phyloP scores from a whole-genome alignment of 768 basidiomycete genomes.

The Serendipita indica region DNA sequence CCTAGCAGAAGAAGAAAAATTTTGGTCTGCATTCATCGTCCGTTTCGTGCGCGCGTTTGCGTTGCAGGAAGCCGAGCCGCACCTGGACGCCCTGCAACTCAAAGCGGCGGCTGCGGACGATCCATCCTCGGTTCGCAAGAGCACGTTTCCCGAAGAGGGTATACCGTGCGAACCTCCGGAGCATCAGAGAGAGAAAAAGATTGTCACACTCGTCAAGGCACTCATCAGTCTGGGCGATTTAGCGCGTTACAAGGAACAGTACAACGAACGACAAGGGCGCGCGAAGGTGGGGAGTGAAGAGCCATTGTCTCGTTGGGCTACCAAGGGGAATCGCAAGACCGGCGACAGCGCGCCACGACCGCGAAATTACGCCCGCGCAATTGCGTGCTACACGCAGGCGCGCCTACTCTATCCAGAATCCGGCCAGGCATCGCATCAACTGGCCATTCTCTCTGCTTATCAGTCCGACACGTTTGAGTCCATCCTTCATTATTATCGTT shows the following conservation, averaged over 20 bases:
- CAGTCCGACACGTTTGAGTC: slow-evolving; percentile 67
- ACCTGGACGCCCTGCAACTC: slow-evolving; percentile 45
- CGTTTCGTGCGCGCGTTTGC: slow-evolving; percentile 59
- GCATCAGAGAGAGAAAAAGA: slow-evolving; percentile 43
- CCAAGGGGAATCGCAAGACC: not conserved
- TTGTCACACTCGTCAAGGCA: slow-evolving; percentile 74
- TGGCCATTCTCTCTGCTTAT: slow-evolving; percentile 84
- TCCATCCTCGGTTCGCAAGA: slow-evolving; percentile 25
- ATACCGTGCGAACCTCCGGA: slow-evolving; percentile 24
- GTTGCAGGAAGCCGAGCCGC: slow-evolving; percentile 46
- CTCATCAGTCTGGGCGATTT: slow-evolving; percentile 90
- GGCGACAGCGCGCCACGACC: slow-evolving; percentile 30
- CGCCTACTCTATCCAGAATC: slow-evolving; percentile 68
- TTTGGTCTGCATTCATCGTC: slow-evolving; percentile 70
- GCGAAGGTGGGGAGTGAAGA: slow-evolving; percentile 37
- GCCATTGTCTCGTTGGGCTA: not conserved
- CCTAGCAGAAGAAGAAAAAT: slow-evolving; percentile 77
- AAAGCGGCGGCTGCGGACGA: slow-evolving; percentile 21
- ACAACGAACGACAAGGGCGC: slow-evolving; percentile 56
- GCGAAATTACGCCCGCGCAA: slow-evolving; percentile 59
- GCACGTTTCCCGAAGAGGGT: slow-evolving; percentile 31
- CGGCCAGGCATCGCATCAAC: slow-evolving; percentile 90
- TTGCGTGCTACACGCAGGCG: slow-evolving; percentile 75
- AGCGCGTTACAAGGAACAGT: slow-evolving; percentile 82
- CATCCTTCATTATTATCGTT: slow-evolving; percentile 77